phyloP scores from a whole-genome alignment of 169 alveolate genomes.

The Plasmodium blacklocki region DNA sequence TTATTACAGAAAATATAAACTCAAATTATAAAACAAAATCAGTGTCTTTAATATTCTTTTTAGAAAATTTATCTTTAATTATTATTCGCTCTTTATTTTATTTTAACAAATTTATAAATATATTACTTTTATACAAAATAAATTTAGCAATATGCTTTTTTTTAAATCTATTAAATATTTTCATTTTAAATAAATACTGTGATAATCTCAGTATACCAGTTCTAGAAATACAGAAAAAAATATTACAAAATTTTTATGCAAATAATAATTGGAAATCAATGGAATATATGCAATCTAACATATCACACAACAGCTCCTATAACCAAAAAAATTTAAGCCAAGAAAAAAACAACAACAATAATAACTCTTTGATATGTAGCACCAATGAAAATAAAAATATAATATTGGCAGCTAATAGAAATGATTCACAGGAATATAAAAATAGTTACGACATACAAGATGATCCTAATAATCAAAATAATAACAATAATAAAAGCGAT shows the following conservation, averaged over 20 bases:
- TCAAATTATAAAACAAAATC: slow-evolving; percentile 5
- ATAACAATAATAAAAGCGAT: too few species aligned
- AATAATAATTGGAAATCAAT: not conserved
- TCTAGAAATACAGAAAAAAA: not conserved
- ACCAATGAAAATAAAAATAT: too few species aligned
- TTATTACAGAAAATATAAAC: slow-evolving; percentile 30
- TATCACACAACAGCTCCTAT: not conserved
- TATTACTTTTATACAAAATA: not conserved
- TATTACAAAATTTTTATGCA: not conserved
- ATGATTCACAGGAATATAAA: too few species aligned
- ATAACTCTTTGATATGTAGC: too few species aligned
- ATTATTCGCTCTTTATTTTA: slow-evolving; percentile 1
- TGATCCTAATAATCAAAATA: too few species aligned
- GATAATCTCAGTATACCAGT: not conserved
- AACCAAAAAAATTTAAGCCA: not conserved
- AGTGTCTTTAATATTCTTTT: not conserved
- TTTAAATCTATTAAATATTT: not conserved
- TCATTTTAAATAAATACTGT: not conserved
- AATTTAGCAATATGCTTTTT: not conserved
- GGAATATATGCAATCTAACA: too few species aligned
- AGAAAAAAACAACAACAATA: too few species aligned
- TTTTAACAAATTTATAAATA: not conserved
- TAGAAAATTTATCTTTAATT: slow-evolving; percentile 1
- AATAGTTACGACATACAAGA: too few species aligned
- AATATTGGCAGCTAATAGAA: too few species aligned